Evolutionary conservation across 2,329 filamentous ascomycete genomes (phyloP), one percentile per base, ranked within the genome.

Genomic region (Paracoccidioides lutzii): DNA sequence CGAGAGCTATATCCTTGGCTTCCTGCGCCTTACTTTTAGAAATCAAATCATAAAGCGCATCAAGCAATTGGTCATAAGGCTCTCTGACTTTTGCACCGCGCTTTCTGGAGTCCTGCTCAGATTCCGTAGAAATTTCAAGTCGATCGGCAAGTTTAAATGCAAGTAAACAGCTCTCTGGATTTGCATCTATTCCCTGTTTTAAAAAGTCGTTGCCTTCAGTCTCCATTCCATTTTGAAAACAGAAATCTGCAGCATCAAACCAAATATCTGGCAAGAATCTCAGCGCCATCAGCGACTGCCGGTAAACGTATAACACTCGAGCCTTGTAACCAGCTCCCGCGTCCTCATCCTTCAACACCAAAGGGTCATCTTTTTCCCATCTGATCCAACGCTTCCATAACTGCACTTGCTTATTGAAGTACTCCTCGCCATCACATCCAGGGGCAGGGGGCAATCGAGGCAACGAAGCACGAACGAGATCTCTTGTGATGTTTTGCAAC

Each of bases 251-350:
- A 8, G 90, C 91, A 58, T 96, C 90, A 52, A 90, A 90, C 93
- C 93, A 98, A 63, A 96, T 84, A 67, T 95, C 88, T 3, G 93
- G 90, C 81, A 91, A 93, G 71, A 97, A 98, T 52, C 90, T 84
- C 55, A 98, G 75, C 3, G 90, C 85, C 87, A 96, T 95, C 49
- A 95, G 75, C 4, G 91, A 89, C 69, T 96, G 91, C 69, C 90
- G 93, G 76, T 95, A 97, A 60, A 88, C 85, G 69, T 94, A 95
- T 6, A 96, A 71, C 44, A 97, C 81, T 43, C 93, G 84, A 61
- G 86, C 80, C 61, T 85, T 86, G 71, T 85, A 93, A 5, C 81
- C 78, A 53, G 82, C 79, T 35, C 46, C 46, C 3, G 80, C 76
- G 62, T 97, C 90, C 54, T 97, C 90, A 2, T 84, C 78, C 66